A percentile compares a stretch with the other conserved stretches of the same genome.
These are phyloP conservation scores for Waltiozyma sp. DNA, from an alignment of 1,139 yeast species.

Conservation along the genomic window DNA sequence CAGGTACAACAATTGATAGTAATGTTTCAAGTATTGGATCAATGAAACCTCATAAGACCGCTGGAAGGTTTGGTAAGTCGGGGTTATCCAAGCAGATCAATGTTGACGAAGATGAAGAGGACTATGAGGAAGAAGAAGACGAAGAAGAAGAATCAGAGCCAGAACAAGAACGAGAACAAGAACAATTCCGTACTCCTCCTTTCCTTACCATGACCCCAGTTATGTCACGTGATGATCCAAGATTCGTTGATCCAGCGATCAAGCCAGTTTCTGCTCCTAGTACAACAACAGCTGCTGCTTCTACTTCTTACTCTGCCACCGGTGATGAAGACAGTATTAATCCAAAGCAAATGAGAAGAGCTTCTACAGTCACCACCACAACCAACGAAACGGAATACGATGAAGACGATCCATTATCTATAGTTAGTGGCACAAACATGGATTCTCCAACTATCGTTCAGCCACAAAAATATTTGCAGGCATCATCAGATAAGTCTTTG, in stretches of 20 bases:
- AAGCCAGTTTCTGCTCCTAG: too few species aligned
- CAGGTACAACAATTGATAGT: not conserved
- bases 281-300: not conserved
- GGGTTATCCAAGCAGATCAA: slow-evolving; percentile 14
- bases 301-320: not conserved
- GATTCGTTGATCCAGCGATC: not conserved
- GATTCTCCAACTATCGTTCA: not conserved
- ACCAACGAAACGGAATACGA: not conserved
- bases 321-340: not conserved
- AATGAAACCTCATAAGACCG: not conserved
- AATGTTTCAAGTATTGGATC: too few species aligned
- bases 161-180: too few species aligned
- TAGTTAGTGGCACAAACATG: not conserved
- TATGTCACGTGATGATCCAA: not conserved
- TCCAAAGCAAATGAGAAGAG: not conserved
- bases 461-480: too few species aligned
- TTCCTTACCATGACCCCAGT: too few species aligned
- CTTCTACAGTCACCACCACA: not conserved
- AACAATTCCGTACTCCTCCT: not conserved
- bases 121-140: slow-evolving; percentile 3
- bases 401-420: slow-evolving; percentile 10
- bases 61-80: slow-evolving; percentile 13
- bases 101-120: slow-evolving; percentile 3
- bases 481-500: too few species aligned
- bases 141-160: not conserved